Evolutionary conservation across 73 alveolate species (phyloP).

Genomic region (Durusdinium trenchii): DNA sequence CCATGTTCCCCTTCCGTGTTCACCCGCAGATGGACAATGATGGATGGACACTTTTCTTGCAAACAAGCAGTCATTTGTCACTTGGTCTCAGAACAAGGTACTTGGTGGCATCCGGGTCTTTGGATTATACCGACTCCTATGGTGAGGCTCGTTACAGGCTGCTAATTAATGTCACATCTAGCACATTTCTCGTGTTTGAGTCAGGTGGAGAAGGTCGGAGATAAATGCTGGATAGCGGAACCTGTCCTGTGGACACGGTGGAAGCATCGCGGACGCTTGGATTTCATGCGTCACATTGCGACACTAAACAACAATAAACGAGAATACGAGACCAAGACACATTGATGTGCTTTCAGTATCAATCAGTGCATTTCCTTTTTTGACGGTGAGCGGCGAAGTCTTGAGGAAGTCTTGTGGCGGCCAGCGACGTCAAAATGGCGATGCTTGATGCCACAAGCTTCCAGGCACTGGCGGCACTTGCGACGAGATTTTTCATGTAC

Average conservation of each 20-base stretch:
- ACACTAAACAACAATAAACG: not conserved
- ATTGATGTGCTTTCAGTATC: not conserved
- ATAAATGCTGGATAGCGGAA: slow-evolving; percentile 23
- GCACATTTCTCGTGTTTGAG: not conserved
- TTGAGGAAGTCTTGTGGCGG: slow-evolving; percentile 50
- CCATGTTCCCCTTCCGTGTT: not conserved
- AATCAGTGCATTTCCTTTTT: not conserved
- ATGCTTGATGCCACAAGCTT: slow-evolving; percentile 61
- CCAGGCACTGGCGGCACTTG: slow-evolving; percentile 4
- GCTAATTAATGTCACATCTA: not conserved
- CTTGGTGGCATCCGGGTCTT: slow-evolving; percentile 55
- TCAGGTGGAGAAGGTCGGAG: slow-evolving; percentile 33
- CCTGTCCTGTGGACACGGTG: slow-evolving; percentile 87
- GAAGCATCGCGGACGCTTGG: slow-evolving; percentile 77
- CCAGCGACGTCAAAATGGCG: slow-evolving; percentile 82
- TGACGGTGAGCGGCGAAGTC: not conserved
- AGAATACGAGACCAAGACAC: not conserved
- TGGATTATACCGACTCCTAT: slow-evolving; percentile 50
- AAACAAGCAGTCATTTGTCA: not conserved
- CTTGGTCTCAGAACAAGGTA: not conserved
- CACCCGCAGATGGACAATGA: not conserved
- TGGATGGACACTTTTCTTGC: not conserved
- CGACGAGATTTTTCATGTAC: too few species aligned
- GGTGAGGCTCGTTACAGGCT: slow-evolving; percentile 77
- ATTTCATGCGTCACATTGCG: too few species aligned